Conservation (phyloP, 2,329 filamentous ascomycete genomes). For the Colletotrichum lentis region DNA sequence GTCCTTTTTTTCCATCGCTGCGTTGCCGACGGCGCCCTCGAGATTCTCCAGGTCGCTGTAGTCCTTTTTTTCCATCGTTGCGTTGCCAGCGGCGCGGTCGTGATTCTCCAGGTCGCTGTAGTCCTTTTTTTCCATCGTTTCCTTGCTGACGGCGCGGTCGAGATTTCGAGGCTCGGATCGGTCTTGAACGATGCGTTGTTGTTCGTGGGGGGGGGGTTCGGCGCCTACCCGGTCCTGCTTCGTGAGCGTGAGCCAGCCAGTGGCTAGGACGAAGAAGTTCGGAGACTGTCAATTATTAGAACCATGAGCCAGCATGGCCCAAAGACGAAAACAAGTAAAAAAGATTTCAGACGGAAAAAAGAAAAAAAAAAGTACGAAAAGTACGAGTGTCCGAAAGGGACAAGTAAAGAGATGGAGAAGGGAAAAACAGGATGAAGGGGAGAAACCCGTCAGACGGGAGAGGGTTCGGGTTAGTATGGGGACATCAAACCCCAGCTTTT, state of each 20-base stretch:
- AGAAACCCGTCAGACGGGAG: background rate
- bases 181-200: background rate
- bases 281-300: background rate
- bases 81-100: no score
- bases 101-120: no score
- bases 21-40: no score
- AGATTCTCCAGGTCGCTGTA: no score
- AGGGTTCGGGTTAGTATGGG: background rate
- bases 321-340: background rate
- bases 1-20: background rate
- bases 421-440: background rate
- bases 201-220: no score
- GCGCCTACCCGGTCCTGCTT: background rate
- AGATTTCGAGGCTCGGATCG: background rate
- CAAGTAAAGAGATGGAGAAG: background rate
- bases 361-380: background rate
- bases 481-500: background rate
- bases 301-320: conserved; percentile 20
- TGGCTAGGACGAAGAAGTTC: background rate
- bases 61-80: no score
- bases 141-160: background rate
- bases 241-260: background rate
- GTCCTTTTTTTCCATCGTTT: no score
- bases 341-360: background rate
- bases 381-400: background rate